These are phyloP conservation scores for Pouteria campechiana DNA, from an alignment of 179 eudicot genomes.

Conservation along the genomic window DNA sequence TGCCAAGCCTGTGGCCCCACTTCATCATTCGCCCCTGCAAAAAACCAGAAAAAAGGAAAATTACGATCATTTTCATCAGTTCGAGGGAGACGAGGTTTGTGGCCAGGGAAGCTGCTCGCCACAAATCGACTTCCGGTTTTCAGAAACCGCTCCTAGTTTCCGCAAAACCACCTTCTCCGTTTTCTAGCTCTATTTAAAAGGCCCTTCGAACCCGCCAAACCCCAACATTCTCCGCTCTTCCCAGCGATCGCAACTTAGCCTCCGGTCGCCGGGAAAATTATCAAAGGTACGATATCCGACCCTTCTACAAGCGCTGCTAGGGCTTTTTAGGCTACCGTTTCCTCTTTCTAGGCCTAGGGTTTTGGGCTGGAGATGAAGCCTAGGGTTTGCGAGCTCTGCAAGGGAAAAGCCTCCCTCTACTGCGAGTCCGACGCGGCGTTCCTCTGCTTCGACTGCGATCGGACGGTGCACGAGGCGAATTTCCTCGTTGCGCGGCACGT, in stretches of 20 bases:
- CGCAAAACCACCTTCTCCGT: background rate
- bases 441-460: slow-evolving; percentile 40
- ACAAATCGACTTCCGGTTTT: background rate
- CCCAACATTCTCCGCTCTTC: background rate
- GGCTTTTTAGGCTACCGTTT: background rate
- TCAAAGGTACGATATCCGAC: too few relatives aligned
- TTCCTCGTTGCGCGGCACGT: slow-evolving; percentile 68
- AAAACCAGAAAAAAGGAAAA: too few relatives aligned
- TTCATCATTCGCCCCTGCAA: too few relatives aligned
- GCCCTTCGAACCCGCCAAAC: background rate
- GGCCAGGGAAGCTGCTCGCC: slow-evolving; percentile 6
- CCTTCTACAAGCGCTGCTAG: too few relatives aligned
- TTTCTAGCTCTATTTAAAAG: background rate
- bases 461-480: slow-evolving; percentile 48
- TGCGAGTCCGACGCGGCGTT: slow-evolving; percentile 50
- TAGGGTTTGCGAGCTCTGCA: slow-evolving; percentile 39
- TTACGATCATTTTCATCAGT: slow-evolving; percentile 11
- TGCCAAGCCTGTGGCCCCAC: too few relatives aligned
- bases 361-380: slow-evolving; percentile 8
- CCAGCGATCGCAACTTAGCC: background rate
- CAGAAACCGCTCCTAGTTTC: background rate
- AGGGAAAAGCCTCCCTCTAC: slow-evolving; percentile 22
- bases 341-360: too few relatives aligned
- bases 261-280: too few relatives aligned
- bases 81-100: slow-evolving; percentile 26